These are phyloP conservation scores for Geotrichum phurueaensis DNA, from an alignment of 1,139 yeast species.

Conservation along the genomic window DNA sequence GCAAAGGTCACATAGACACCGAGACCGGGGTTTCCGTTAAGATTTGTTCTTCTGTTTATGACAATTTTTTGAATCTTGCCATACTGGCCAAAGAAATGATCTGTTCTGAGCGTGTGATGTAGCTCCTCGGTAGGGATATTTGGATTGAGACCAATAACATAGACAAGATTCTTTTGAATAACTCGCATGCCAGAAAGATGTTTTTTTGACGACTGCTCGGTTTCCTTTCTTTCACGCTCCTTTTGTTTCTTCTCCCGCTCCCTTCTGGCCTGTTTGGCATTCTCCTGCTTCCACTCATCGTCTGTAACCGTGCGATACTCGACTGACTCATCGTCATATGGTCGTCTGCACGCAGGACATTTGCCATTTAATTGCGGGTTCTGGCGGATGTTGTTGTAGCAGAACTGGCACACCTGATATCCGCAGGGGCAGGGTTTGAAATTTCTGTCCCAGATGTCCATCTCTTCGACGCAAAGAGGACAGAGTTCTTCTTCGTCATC, in stretches of 20 bases:
- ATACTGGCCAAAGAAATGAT: conserved; percentile 93
- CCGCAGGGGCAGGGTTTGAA: conserved; percentile 99
- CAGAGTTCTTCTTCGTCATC: conserved; percentile 77
- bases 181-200: conserved; percentile 96
- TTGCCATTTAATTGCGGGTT: conserved; percentile 75
- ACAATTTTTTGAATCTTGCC: conserved; percentile 94
- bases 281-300: conserved; percentile 49
- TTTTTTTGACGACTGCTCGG: conserved; percentile 65
- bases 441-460: conserved; percentile 88
- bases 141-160: conserved; percentile 92
- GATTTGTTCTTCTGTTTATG: conserved; percentile 63
- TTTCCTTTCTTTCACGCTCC: conserved; percentile 88
- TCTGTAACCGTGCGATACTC: conserved; percentile 78
- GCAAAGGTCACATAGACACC: conserved; percentile 95
- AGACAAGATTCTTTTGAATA: conserved; percentile 92
- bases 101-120: conserved; percentile 77
- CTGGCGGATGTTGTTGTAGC: conserved; percentile 91
- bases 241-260: conserved; percentile 65
- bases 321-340: conserved; percentile 87
- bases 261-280: conserved; percentile 19
- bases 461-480: conserved; percentile 86
- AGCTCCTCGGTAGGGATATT: conserved; percentile 85
- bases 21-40: conserved; percentile 61
- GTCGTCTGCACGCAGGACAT: conserved; percentile 96
- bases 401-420: conserved; percentile 94